Evolutionary conservation across 768 basidiomycete genomes (phyloP).

Genomic region (Russula lepida): DNA sequence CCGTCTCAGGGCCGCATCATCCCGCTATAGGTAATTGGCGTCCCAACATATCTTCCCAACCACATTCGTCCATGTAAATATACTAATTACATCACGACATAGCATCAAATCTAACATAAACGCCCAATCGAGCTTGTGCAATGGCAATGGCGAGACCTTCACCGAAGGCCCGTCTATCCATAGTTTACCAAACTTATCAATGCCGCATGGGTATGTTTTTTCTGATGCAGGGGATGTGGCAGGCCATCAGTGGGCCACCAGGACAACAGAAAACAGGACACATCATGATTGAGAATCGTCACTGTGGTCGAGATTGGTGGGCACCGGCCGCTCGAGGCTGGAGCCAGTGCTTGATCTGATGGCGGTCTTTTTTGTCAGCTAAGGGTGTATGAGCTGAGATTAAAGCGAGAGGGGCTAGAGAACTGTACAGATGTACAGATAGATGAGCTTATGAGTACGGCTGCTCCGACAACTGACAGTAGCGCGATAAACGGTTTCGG

Average conservation of each 20-base stretch:
- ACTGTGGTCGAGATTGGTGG: no score
- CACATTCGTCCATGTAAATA: no score
- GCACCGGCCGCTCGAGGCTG: neutral
- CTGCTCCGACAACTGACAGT: no score
- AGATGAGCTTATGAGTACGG: slow-evolving; percentile 56
- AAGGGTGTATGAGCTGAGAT: neutral
- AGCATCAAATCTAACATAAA: neutral
- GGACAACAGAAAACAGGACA: no score
- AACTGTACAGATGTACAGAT: slow-evolving; percentile 54
- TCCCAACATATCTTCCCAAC: no score
- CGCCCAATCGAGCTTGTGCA: neutral
- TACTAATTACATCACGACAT: neutral
- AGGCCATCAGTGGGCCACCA: no score
- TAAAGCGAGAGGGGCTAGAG: neutral
- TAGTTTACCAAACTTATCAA: no score
- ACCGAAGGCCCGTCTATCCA: neutral
- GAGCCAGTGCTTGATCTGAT: neutral
- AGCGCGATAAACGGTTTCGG: no score
- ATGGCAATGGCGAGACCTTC: neutral
- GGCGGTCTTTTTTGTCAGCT: slow-evolving; percentile 3
- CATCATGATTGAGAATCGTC: neutral
- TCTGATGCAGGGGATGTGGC: no score
- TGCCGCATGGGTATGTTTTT: no score
- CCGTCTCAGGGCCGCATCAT: neutral
- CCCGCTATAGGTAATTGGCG: no score